Base-by-base conservation (phyloP, 108 stramenopile genomes). In the Asterionellopsis glacialis region DNA sequence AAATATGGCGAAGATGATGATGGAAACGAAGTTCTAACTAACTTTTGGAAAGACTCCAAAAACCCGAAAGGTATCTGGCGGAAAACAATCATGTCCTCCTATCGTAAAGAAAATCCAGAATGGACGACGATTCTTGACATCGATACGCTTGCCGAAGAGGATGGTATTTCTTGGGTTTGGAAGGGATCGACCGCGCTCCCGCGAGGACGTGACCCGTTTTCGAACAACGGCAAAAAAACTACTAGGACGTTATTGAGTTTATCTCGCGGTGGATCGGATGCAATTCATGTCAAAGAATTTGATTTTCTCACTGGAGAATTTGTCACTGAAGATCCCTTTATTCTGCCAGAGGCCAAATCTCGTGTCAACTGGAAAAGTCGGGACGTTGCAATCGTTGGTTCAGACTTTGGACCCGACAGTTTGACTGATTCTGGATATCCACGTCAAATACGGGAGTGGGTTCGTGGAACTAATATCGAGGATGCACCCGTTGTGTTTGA, bases 391-490 rank as follows among this genome's bases (percentile, higher is more conserved):
- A 47, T 74, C 23, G 74, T 84, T 15, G 85, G 87, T 61, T 69
- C 64, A 67, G 64, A 79, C 47, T 74, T 90, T 49, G 90, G 91
- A 11, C 75, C 80, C 11, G 87, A 87, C 54, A 61, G 77, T 43
- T 59, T 93, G 57, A 97, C 96, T 1, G 84, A 87, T 50, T 78
- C 75, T 38, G 96, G 96, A 9, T 97, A 97, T 74, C 92, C 96
- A 9, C 73, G 96, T n/a, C 77, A 78, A 15, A 85, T 94, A 16
- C 65, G 80, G 41, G 88, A 87, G 58, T 97, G 96, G 96, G 76
- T 57, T 19, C 87, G 96, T 45, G 96, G 96, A 44, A 94, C 91
- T 15, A 61, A 82, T 19, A 60, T 91, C 39, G 84, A 84, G 40
- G 88, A 94, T 67, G 90, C 94, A 19, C 76, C 80, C 1, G 77